These are phyloP conservation scores for Macrocybe gigantea DNA, from an alignment of 768 basidiomycete species.

Conservation along the genomic window DNA sequence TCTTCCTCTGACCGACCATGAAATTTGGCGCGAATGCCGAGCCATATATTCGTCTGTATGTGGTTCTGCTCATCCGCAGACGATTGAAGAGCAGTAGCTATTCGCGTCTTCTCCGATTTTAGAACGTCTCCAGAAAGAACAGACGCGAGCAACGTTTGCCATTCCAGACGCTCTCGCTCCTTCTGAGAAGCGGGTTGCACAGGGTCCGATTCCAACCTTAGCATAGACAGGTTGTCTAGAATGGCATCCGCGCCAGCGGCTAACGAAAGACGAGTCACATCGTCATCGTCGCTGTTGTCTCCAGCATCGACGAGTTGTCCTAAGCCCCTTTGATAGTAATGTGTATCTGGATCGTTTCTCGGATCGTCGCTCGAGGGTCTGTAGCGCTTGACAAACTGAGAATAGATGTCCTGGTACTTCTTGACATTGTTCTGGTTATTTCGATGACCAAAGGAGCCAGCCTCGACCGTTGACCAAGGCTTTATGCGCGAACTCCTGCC, in stretches of 20 bases:
- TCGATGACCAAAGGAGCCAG: conserved; percentile 8
- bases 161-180: conserved; percentile 82
- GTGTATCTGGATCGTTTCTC: conserved; percentile 76
- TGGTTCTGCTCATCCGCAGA: conserved; percentile 65
- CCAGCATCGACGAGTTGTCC: conserved; percentile 62
- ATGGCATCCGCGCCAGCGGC: conserved; percentile 34
- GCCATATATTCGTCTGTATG: conserved; percentile 72
- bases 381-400: conserved; percentile 75
- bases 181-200: conserved; percentile 64
- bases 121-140: conserved; percentile 93
- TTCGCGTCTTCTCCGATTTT: conserved; percentile 90
- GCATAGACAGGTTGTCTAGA: conserved; percentile 45
- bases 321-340: conserved; percentile 71
- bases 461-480: conserved; percentile 15
- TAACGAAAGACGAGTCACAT: conserved; percentile 37
- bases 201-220: conserved; percentile 56
- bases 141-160: conserved; percentile 93
- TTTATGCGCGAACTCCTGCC: conserved; percentile 21
- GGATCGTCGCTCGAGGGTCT: conserved; percentile 64
- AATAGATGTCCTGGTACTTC: conserved; percentile 58
- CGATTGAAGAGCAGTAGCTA: conserved; percentile 72
- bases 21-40: conserved; percentile 84
- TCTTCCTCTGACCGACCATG: conserved; percentile 76
- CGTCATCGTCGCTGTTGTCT: conserved; percentile 77
- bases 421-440: conserved; percentile 10